Percentiles rank a stretch among this genome's conserved stretches.
phyloP scores from a whole-genome alignment of 2,329 filamentous ascomycete species.

The Parafenestella ontariensis region DNA sequence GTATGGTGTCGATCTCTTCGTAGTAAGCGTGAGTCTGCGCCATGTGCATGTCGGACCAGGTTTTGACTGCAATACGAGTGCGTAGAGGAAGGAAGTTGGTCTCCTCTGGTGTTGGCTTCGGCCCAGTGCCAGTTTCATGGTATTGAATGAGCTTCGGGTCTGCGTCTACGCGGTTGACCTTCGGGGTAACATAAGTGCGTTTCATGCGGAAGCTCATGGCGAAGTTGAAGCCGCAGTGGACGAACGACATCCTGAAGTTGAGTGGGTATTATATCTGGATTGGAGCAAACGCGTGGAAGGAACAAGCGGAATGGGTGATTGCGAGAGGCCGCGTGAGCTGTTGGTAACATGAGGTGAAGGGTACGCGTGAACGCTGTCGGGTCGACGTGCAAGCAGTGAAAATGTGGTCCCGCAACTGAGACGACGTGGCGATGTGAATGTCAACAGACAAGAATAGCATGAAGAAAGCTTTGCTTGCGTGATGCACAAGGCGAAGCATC shows the following conservation, averaged over 20 bases:
- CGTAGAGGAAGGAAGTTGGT: neutral
- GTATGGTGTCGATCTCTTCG: slow-evolving; percentile 21
- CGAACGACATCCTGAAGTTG: neutral
- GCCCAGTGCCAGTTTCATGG: slow-evolving; percentile 1
- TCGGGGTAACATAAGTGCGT: neutral
- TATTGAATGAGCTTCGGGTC: neutral
- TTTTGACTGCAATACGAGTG: neutral
- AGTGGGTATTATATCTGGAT: neutral
- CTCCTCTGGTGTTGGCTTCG: neutral
- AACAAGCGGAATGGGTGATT: neutral
- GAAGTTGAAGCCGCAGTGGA: neutral
- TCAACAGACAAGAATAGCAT: neutral
- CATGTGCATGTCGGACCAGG: neutral
- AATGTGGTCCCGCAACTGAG: too few relatives aligned
- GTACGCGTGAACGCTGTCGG: neutral
- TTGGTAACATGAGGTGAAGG: neutral
- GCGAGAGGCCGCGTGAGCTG: neutral
- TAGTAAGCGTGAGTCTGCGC: slow-evolving; percentile 19
- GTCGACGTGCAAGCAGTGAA: neutral
- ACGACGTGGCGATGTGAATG: too few relatives aligned
- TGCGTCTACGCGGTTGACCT: slow-evolving; percentile 8
- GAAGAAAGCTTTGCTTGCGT: too few relatives aligned
- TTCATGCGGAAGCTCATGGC: neutral
- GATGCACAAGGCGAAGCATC: too few relatives aligned
- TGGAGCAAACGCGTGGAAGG: neutral